Percentiles rank a stretch among this genome's conserved stretches.
These are phyloP conservation scores for Calonectria henricotiae DNA, from an alignment of 2,329 filamentous ascomycete genomes.

Conservation along the genomic window DNA sequence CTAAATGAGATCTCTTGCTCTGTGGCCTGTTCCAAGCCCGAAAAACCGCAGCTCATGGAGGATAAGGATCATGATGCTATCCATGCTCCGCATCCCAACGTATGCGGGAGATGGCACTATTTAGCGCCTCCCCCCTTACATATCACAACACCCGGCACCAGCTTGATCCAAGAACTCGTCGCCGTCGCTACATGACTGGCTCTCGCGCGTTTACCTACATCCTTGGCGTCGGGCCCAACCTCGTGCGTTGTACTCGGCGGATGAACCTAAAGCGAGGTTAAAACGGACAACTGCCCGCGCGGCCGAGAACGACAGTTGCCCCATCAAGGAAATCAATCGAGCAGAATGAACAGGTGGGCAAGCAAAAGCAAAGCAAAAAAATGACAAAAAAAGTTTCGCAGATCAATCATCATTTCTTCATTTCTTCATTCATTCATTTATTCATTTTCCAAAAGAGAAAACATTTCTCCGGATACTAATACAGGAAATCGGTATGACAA, in stretches of 20 bases:
- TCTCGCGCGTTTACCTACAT: not conserved
- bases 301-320: not conserved
- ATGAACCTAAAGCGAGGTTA: constrained; percentile 1
- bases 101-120: not conserved
- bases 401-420: not conserved
- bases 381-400: too few relatives aligned
- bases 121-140: constrained; percentile 12
- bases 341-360: not conserved
- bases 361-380: not conserved
- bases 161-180: not conserved
- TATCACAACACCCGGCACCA: not conserved
- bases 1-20: constrained; percentile 23
- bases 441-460: not conserved
- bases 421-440: constrained; percentile 1
- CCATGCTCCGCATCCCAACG: not conserved
- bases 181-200: constrained; percentile 4
- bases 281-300: not conserved
- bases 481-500: not conserved
- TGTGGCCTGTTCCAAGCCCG: not conserved
- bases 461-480: not conserved
- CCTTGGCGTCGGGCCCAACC: not conserved
- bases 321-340: not conserved
- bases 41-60: not conserved
- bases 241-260: not conserved
- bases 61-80: constrained; percentile 13